These are phyloP conservation scores for Prunus armeniaca DNA, from an alignment of 306 rosid genomes.

Conservation along the genomic window DNA sequence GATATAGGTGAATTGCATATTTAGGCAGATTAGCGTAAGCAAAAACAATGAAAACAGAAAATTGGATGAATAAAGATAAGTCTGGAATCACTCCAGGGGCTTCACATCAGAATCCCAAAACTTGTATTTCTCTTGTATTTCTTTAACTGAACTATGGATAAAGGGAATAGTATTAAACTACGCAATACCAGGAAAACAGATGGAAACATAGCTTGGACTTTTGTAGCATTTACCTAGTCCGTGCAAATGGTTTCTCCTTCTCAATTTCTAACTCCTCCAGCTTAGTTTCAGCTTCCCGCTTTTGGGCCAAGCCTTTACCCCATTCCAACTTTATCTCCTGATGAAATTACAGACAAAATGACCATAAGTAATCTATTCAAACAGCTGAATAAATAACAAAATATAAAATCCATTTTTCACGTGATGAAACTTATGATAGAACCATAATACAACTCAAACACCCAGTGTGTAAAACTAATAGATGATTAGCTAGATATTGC, in stretches of 20 bases:
- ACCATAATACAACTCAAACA: background rate
- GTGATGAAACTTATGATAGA: background rate
- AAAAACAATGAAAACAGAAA: too few relatives aligned
- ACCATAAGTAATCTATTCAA: background rate
- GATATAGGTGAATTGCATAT: too few relatives aligned
- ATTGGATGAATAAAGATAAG: too few relatives aligned
- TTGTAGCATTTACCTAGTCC: conserved; percentile 58
- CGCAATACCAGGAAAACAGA: background rate
- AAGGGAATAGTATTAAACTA: background rate
- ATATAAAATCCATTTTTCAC: background rate
- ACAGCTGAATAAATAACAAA: background rate
- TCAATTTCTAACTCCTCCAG: conserved; percentile 75
- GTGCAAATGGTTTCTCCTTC: conserved; percentile 86
- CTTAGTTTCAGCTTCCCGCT: conserved; percentile 84
- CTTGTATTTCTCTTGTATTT: too few relatives aligned
- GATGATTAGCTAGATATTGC: background rate
- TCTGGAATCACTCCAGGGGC: too few relatives aligned
- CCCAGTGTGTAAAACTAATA: background rate
- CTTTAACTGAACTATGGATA: too few relatives aligned
- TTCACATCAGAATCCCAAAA: too few relatives aligned
- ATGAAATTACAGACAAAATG: conserved; percentile 10
- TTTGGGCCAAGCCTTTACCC: conserved; percentile 97
- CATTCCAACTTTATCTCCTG: conserved; percentile 86
- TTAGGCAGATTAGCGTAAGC: too few relatives aligned
- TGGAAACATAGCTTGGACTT: background rate